phyloP scores from a whole-genome alignment of 2,329 filamentous ascomycete genomes.

The Xylogone sp. region DNA sequence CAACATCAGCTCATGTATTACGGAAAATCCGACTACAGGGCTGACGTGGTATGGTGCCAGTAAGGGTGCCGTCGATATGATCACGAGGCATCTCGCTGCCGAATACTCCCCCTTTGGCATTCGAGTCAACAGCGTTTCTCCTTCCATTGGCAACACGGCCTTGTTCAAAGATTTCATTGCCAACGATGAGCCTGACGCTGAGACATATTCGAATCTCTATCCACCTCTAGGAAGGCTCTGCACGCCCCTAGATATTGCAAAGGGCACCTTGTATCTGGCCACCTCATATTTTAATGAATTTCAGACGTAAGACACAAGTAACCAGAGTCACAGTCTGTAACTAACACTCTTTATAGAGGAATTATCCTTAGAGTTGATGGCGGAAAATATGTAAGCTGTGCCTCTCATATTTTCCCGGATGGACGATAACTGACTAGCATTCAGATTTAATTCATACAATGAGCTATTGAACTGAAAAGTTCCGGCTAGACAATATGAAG shows the following conservation, averaged over 20 bases:
- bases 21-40: slow-evolving; percentile 52
- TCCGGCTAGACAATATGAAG: neutral
- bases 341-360: neutral
- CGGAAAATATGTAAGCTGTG: neutral
- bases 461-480: neutral
- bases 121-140: slow-evolving; percentile 66
- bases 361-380: neutral
- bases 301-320: neutral
- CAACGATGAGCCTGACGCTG: neutral
- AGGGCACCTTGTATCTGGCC: neutral
- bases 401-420: neutral
- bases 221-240: neutral
- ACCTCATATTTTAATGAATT: neutral
- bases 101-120: slow-evolving; percentile 69
- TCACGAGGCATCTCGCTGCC: slow-evolving; percentile 60
- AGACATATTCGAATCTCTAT: neutral
- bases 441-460: neutral
- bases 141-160: slow-evolving; percentile 60
- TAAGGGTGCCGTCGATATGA: slow-evolving; percentile 59
- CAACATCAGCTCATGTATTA: slow-evolving; percentile 57
- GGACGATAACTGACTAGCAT: neutral
- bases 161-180: slow-evolving; percentile 28
- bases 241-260: neutral
- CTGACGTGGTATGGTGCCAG: slow-evolving; percentile 66
- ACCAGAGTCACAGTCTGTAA: neutral